Evolutionary conservation across 768 basidiomycete genomes (phyloP).

Genomic region (Asterophora parasitica): DNA sequence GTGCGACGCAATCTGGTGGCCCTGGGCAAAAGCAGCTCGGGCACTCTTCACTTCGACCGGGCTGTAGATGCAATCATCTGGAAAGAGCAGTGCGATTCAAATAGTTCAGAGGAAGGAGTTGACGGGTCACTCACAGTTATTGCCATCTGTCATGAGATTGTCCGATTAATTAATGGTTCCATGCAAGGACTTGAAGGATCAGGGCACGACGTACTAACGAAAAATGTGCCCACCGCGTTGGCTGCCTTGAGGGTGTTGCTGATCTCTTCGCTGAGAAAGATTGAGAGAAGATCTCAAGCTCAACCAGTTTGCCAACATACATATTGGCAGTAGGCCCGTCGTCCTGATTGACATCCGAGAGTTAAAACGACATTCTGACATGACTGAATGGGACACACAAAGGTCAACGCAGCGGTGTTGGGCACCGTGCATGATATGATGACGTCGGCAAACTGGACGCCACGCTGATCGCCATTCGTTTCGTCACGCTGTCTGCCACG

Average conservation of each 20-base stretch:
- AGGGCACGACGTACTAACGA: slow-evolving; percentile 26
- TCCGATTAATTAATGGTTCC: background rate
- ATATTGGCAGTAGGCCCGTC: slow-evolving; percentile 38
- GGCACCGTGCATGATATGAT: slow-evolving; percentile 30
- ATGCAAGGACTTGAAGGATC: background rate
- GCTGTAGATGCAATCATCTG: slow-evolving; percentile 36
- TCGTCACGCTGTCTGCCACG: too few relatives aligned
- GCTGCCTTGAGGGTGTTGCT: slow-evolving; percentile 20
- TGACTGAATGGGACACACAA: slow-evolving; percentile 23
- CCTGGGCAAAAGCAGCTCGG: slow-evolving; percentile 31
- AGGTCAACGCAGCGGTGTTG: slow-evolving; percentile 37
- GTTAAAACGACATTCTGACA: too few relatives aligned
- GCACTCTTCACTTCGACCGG: slow-evolving; percentile 27
- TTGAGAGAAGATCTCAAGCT: background rate
- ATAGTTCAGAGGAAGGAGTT: background rate
- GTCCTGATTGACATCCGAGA: slow-evolving; percentile 25
- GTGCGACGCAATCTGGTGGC: slow-evolving; percentile 42
- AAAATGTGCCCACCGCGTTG: slow-evolving; percentile 26
- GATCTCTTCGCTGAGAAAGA: slow-evolving; percentile 27
- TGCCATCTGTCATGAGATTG: slow-evolving; percentile 12
- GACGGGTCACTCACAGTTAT: slow-evolving; percentile 13
- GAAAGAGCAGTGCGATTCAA: background rate
- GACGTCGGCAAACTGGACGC: slow-evolving; percentile 28
- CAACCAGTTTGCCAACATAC: slow-evolving; percentile 16
- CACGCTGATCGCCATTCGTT: too few relatives aligned